These are phyloP conservation scores for Phalaenopsis hybrid DNA, from an alignment of 116 monocot genomes.

Conservation along the genomic window DNA sequence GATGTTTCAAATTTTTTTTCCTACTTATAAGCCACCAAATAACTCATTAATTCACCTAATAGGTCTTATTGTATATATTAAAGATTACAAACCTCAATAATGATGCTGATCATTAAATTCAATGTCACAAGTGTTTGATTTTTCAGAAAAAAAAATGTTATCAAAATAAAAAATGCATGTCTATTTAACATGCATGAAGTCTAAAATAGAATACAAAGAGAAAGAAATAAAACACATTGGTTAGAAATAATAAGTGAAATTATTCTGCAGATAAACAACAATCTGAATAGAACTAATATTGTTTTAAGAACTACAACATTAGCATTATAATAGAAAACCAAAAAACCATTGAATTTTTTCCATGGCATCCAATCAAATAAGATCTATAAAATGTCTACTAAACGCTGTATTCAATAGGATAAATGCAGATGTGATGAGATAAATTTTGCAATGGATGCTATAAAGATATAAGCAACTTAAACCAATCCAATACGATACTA, in stretches of 20 bases:
- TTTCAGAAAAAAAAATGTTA: not conserved
- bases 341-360: not conserved
- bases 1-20: not conserved
- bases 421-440: conserved; percentile 1
- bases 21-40: not conserved
- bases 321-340: not conserved
- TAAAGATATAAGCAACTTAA: not conserved
- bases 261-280: not conserved
- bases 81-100: not conserved
- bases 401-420: not conserved
- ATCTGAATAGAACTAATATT: not conserved
- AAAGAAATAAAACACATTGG: not conserved
- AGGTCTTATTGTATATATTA: not conserved
- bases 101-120: not conserved
- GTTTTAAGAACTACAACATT: not conserved
- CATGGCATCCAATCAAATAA: not conserved
- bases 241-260: not conserved
- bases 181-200: too few species aligned
- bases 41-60: not conserved
- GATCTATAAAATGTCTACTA: not conserved
- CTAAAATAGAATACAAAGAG: too few species aligned
- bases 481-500: too few species aligned
- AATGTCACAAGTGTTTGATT: not conserved
- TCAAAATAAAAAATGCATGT: not conserved
- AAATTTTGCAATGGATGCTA: not conserved